Percentiles rank a stretch among this genome's conserved stretches.
phyloP scores from a whole-genome alignment of 176 grass and related monocot species.

The Carex parvula region DNA sequence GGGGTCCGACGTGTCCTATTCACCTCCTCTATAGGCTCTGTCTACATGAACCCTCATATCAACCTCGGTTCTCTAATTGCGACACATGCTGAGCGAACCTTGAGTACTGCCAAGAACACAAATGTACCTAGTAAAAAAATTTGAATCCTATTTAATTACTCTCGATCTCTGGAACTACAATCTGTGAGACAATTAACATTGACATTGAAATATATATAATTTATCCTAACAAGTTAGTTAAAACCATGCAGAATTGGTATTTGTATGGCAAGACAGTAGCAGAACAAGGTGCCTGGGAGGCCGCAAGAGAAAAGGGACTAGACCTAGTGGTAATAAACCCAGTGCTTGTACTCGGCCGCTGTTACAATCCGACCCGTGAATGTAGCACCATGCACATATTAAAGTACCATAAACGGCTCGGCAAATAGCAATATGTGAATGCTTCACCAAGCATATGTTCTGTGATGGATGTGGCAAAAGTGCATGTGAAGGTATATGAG shows the following conservation, averaged over 20 bases:
- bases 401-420: conserved; percentile 70
- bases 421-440: conserved; percentile 47
- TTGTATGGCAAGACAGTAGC: conserved; percentile 76
- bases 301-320: conserved; percentile 38
- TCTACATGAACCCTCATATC: conserved; percentile 70
- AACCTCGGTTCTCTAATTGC: conserved; percentile 45
- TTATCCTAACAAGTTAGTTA: background rate
- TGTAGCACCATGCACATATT: conserved; percentile 64
- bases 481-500: conserved; percentile 68
- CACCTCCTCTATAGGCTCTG: conserved; percentile 70
- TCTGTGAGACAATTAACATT: background rate
- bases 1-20: conserved; percentile 67
- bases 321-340: conserved; percentile 63
- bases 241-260: conserved; percentile 62
- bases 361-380: conserved; percentile 65
- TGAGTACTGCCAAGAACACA: conserved; percentile 59
- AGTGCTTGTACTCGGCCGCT: conserved; percentile 66
- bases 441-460: conserved; percentile 82
- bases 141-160: background rate
- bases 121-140: conserved; percentile 16
- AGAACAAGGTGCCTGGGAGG: conserved; percentile 58
- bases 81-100: conserved; percentile 96
- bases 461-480: conserved; percentile 65
- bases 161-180: background rate
- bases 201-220: background rate